Evolutionary conservation across 768 basidiomycete genomes (phyloP).

Genomic region (Termitomyces sp.): DNA sequence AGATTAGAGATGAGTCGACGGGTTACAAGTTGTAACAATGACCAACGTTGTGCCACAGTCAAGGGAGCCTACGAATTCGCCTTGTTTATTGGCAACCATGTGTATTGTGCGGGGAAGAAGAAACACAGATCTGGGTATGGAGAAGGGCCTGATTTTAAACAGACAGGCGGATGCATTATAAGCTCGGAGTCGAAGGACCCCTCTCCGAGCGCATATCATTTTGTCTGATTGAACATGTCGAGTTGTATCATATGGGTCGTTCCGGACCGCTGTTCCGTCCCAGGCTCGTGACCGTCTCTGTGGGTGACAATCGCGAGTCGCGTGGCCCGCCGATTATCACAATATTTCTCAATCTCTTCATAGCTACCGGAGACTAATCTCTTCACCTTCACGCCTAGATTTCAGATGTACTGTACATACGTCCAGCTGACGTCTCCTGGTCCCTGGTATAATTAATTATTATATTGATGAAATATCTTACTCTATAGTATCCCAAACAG

Average conservation of each 20-base stretch:
- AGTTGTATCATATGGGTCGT: conserved; percentile 1
- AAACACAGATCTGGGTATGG: neutral
- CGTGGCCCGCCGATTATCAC: no score
- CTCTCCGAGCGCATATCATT: conserved; percentile 16
- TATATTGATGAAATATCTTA: no score
- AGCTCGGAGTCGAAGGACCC: conserved; percentile 5
- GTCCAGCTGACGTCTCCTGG: neutral
- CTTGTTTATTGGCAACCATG: conserved; percentile 43
- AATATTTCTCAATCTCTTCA: no score
- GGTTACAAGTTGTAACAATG: neutral
- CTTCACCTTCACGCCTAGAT: no score
- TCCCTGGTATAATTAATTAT: no score
- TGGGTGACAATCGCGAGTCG: no score
- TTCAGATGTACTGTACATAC: no score
- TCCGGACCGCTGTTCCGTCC: conserved; percentile 15
- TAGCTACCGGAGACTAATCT: no score
- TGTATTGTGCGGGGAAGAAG: conserved; percentile 11
- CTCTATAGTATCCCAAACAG: conserved; percentile 33
- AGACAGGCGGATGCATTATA: conserved; percentile 5
- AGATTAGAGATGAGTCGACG: neutral
- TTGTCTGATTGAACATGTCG: no score
- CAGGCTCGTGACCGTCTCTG: no score
- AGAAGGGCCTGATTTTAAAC: conserved; percentile 7
- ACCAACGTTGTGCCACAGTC: conserved; percentile 95
- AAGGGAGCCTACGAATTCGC: conserved; percentile 86